Base-by-base conservation (phyloP, 352 stramenopile genomes). In the Pythium guiyangense region DNA sequence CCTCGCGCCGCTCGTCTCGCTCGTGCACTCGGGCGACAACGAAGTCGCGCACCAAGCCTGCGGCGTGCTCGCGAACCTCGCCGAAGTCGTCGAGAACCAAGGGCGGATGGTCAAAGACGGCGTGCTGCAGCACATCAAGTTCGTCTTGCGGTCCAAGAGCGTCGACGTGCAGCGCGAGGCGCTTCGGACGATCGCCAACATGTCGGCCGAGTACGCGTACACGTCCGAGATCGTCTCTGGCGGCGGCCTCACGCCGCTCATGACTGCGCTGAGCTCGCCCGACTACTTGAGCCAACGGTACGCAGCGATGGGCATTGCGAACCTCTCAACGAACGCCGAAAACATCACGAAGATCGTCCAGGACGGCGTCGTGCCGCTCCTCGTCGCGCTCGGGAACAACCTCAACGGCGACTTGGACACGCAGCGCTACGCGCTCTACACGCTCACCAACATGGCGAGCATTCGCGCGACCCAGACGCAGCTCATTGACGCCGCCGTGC, bases 81-180 rank as follows among this genome's bases (percentile, higher is more conserved):
- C 92, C 2, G 92, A 98, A 69, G 84, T 95, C 2, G 74, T 97
- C 39, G 92, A 98, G 62, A 98, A 98, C 69, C 96, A 98, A 63
- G 83, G 88, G 20, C 67, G 75, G 14, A 98, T 99, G 95, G 94
- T 98, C 5, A 90, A 98, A 42, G 74, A 94, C 58, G 96, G 96
- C 43, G 83, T 98, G 27, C 66, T 99, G 48, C 96, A 98, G 59
- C 95, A 98, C 69, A 79, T 98, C 20, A 98, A 98, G 73, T 98
- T 97, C 57, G 84, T 98, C 9, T 67, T 98, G 52, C 77, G 92
- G 9, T 79, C 76, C 27, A 97, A 97, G 62, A 95, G 71, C 51
- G 78, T 97, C 58, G 89, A 96, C 49, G 91, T 98, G 6, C 88
- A 98, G 67, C 85, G 96, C 35, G 96, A 99, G 67, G 95, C 91